Percentiles rank a stretch among this genome's conserved stretches.
Conservation (phyloP, 2,329 filamentous ascomycete species). For the Xenoacremonium recifei region DNA sequence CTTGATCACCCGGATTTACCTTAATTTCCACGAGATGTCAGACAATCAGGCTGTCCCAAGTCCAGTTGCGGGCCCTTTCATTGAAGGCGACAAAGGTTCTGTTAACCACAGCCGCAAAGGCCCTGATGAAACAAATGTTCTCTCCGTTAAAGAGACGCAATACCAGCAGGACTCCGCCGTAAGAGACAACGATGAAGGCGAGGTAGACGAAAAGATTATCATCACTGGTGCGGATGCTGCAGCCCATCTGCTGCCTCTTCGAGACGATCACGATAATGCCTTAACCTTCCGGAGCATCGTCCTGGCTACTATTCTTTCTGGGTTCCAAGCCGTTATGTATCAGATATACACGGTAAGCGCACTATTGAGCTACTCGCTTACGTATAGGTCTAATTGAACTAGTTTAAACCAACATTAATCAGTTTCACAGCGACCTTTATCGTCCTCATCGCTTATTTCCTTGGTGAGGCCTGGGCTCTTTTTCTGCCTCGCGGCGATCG, state of each 20-base stretch:
- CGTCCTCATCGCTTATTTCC: conserved; percentile 55
- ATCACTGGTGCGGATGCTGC: conserved; percentile 52
- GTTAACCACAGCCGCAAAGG: too few relatives aligned
- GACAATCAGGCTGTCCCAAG: too few relatives aligned
- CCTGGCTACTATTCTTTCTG: conserved; percentile 46
- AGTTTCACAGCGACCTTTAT: conserved; percentile 54
- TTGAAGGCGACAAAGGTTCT: too few relatives aligned
- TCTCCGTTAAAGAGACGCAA: too few relatives aligned
- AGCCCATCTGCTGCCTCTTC: conserved; percentile 45
- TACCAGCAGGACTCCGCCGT: too few relatives aligned
- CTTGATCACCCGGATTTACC: too few relatives aligned
- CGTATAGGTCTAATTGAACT: background rate
- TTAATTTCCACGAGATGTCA: too few relatives aligned
- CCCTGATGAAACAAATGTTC: too few relatives aligned
- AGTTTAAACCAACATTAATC: conserved; percentile 53
- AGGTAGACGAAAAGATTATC: conserved; percentile 45
- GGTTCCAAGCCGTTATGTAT: conserved; percentile 54
- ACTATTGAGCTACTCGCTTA: conserved; percentile 2
- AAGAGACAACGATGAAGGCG: conserved; percentile 32
- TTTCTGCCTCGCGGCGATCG: conserved; percentile 50
- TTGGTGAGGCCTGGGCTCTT: conserved; percentile 40
- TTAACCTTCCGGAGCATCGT: conserved; percentile 54
- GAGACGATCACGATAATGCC: conserved; percentile 51
- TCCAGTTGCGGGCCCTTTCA: too few relatives aligned
- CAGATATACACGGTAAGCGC: conserved; percentile 52